Evolutionary conservation across 371 early-diverging fungal genomes (phyloP), one percentile per base, ranked within the genome.

Genomic region (Zychaea mexicana): DNA sequence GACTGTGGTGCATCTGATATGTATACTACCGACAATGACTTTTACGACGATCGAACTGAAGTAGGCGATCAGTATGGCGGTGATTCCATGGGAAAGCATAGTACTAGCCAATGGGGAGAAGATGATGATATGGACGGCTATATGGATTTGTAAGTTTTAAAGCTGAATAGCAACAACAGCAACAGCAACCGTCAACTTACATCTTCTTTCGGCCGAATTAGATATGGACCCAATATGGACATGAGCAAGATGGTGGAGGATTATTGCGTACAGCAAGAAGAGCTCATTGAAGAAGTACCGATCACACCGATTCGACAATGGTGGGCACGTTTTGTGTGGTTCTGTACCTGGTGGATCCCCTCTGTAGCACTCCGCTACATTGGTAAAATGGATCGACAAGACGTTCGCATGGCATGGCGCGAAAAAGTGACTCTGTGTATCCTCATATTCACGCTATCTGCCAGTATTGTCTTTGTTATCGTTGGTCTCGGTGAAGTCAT

Each of bases 351-450:
- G 89, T 86, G 88, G 88, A 87, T 93, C 30, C 94, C 94, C 6
- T 82, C 89, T 17, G 83, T 77, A 61, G 54, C 72, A 54, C 65
- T 90, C 46, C 65, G 70, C 26, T 72, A 73, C 52, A 74, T 89
- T 65, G 88, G 94, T 45, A 88, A 89, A 60, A 93, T 95, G 90
- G 87, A 85, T 66, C 88, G 94, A 32, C 86, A 87, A 57, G 96
- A 96, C 71, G 85, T 96, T 13, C 94, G 87, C 53, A 92, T 93
- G 93, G 98, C 98, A 2, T 96, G 94, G 95, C 74, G 95, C 17
- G 96, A 96, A 77, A 96, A 96, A 62, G 84, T 94, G 1, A 91
- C 95, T 0, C 71, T 96, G 12, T 93, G 92, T 74, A 71, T 88
- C 26, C 70, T 93, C 60, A 92, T 93, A 52, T 74, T 87, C 67